Conservation (phyloP, 192 early-diverging fungal genomes). For the Radiomyces spectabilis region DNA sequence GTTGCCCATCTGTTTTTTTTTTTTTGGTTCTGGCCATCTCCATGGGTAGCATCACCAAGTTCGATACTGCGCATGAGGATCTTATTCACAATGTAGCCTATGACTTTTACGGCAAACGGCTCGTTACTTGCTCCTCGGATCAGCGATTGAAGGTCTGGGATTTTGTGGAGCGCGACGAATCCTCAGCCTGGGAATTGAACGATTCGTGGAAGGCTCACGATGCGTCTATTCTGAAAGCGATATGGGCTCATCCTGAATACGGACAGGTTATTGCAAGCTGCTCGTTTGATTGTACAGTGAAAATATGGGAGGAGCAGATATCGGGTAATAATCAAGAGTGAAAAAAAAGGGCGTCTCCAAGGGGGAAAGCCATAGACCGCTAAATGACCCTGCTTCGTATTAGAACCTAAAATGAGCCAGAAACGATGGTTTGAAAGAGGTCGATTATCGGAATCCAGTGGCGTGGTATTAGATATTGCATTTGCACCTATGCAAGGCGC, state of each 20-base stretch:
- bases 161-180: slow-evolving; percentile 43
- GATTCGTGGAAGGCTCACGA: slow-evolving; percentile 88
- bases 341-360: too few species aligned
- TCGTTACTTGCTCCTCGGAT: slow-evolving; percentile 89
- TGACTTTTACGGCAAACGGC: slow-evolving; percentile 88
- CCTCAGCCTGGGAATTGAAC: slow-evolving; percentile 66
- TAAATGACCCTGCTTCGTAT: too few species aligned
- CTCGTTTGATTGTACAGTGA: slow-evolving; percentile 85
- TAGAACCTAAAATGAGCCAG: slow-evolving; percentile 45
- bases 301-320: slow-evolving; percentile 90
- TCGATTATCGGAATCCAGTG: slow-evolving; percentile 56
- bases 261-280: slow-evolving; percentile 86
- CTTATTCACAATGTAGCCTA: slow-evolving; percentile 89
- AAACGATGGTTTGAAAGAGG: slow-evolving; percentile 63
- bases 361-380: neutral
- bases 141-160: slow-evolving; percentile 95
- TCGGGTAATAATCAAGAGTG: too few species aligned
- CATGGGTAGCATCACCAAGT: slow-evolving; percentile 43
- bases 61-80: slow-evolving; percentile 82
- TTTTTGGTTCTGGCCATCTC: neutral
- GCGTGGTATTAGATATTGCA: slow-evolving; percentile 78
- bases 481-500: slow-evolving; percentile 83
- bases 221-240: slow-evolving; percentile 73
- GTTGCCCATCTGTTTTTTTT: neutral
- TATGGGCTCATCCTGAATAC: slow-evolving; percentile 97